phyloP scores from a whole-genome alignment of 2,329 filamentous ascomycete species.

The Metarhizium anisopliae region DNA sequence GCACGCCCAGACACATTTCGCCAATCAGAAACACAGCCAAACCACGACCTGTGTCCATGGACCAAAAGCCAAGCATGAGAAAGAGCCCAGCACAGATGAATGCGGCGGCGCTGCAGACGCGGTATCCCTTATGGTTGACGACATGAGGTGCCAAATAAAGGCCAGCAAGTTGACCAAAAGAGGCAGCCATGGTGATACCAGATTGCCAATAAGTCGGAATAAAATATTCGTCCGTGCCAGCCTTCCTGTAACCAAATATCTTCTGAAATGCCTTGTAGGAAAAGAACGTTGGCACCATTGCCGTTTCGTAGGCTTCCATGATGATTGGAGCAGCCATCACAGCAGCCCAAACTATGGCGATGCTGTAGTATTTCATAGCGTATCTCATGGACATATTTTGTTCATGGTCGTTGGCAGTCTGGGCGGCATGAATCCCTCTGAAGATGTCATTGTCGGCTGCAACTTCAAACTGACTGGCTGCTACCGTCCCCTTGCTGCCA shows the following conservation, averaged over 20 bases:
- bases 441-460: constrained; percentile 6
- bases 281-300: constrained; percentile 14
- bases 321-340: constrained; percentile 20
- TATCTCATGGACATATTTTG: constrained; percentile 10
- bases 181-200: constrained; percentile 8
- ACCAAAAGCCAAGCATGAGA: constrained; percentile 12
- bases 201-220: constrained; percentile 9
- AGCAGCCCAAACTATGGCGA: constrained; percentile 10
- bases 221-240: not conserved
- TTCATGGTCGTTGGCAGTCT: constrained; percentile 7
- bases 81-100: constrained; percentile 28
- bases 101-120: constrained; percentile 15
- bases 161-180: constrained; percentile 9
- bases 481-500: not conserved
- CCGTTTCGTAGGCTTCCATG: constrained; percentile 25
- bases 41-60: not conserved
- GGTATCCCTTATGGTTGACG: constrained; percentile 9
- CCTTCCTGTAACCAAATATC: constrained; percentile 1
- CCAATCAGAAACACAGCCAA: not conserved
- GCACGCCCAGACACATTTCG: not conserved
- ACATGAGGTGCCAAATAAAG: constrained; percentile 9
- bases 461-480: not conserved
- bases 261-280: constrained; percentile 7
- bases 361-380: constrained; percentile 8
- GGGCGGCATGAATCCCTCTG: constrained; percentile 7